These are phyloP conservation scores for Taphrina flavorubra DNA, from an alignment of 1,139 yeast species.

Conservation along the genomic window DNA sequence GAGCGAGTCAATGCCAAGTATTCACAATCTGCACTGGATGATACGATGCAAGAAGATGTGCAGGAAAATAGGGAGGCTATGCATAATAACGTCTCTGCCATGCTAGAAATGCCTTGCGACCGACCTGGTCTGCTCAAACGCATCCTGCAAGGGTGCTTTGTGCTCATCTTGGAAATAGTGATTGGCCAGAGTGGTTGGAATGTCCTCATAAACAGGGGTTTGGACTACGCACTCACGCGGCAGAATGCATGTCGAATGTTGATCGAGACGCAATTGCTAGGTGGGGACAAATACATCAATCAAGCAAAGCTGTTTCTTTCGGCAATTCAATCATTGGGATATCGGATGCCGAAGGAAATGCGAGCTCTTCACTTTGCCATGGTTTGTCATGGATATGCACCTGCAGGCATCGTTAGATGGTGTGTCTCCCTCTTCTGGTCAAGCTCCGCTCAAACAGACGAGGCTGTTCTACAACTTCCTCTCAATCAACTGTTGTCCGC, in stretches of 20 bases:
- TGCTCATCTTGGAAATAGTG: conserved; percentile 12
- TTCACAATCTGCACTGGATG: conserved; percentile 15
- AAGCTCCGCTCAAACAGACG: neutral
- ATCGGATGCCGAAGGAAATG: conserved; percentile 27
- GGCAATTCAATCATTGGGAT: conserved; percentile 27
- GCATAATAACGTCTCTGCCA: conserved; percentile 17
- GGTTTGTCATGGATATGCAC: conserved; percentile 31
- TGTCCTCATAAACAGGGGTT: conserved; percentile 18
- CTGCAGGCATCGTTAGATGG: conserved; percentile 6
- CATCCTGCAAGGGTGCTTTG: conserved; percentile 26
- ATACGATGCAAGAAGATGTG: conserved; percentile 21
- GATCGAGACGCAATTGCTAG: conserved; percentile 50
- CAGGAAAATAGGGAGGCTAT: conserved; percentile 29
- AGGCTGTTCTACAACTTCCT: conserved; percentile 9
- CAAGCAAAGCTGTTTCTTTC: conserved; percentile 43
- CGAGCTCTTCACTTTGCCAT: conserved; percentile 30
- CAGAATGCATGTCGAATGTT: conserved; percentile 46
- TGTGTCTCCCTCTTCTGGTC: conserved; percentile 26
- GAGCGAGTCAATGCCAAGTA: conserved; percentile 7
- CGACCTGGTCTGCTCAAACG: conserved; percentile 27
- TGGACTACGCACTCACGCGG: conserved; percentile 43
- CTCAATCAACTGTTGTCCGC: conserved; percentile 15
- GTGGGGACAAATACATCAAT: conserved; percentile 45
- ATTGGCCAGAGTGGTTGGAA: conserved; percentile 32
- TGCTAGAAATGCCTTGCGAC: conserved; percentile 29